Conservation (phyloP, 148 eudicot genomes). For the Nepenthes mirabilis region DNA sequence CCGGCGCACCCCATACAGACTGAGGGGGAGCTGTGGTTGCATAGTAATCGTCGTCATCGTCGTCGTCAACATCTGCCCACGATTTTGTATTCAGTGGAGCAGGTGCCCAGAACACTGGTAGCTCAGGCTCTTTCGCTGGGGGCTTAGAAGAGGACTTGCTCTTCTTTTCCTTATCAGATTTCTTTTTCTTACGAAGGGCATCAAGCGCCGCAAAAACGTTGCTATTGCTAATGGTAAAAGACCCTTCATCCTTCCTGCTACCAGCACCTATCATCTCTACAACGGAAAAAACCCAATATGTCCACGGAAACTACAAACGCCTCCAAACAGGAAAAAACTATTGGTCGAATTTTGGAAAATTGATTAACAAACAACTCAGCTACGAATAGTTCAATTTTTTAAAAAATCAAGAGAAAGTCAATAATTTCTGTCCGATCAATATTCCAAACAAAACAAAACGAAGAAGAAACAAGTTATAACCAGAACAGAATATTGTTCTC, state of each 20-base stretch:
- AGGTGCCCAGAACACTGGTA: constrained; percentile 59
- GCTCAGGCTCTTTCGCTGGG: constrained; percentile 28
- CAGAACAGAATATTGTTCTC: too few relatives aligned
- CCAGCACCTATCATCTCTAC: constrained; percentile 53
- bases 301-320: neutral
- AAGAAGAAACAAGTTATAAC: too few relatives aligned
- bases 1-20: constrained; percentile 33
- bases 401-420: too few relatives aligned
- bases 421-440: too few relatives aligned
- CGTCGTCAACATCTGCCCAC: constrained; percentile 96
- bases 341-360: too few relatives aligned
- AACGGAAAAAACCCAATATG: neutral
- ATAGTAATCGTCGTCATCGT: constrained; percentile 87
- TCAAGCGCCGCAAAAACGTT: constrained; percentile 87
- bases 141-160: constrained; percentile 32
- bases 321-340: neutral
- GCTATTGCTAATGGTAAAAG: constrained; percentile 47
- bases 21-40: constrained; percentile 76
- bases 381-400: too few relatives aligned
- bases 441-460: too few relatives aligned
- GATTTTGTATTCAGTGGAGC: constrained; percentile 55
- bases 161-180: constrained; percentile 53
- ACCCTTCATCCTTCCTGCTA: constrained; percentile 38
- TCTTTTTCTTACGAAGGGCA: constrained; percentile 82
- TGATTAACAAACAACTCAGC: too few relatives aligned